Percentiles rank a stretch among this genome's conserved stretches.
These are phyloP conservation scores for Choanephora cucurbitarum DNA, from an alignment of 371 early-diverging fungal species.

Conservation along the genomic window DNA sequence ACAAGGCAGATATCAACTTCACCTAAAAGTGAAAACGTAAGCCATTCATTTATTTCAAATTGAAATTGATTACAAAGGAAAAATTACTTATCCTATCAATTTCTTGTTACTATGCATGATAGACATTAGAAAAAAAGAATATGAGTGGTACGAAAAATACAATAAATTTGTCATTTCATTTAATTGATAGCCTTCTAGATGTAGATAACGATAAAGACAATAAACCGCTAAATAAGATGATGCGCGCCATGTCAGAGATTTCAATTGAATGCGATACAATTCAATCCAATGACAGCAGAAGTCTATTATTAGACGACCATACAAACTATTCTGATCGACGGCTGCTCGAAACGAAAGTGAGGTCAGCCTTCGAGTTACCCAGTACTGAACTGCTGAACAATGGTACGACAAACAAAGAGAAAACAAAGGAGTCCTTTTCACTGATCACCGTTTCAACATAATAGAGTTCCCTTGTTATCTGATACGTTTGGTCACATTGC, in stretches of 20 bases:
- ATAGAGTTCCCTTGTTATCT: conserved; percentile 76
- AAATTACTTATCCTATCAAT: too few species aligned
- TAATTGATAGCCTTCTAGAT: too few species aligned
- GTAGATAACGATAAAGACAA: too few species aligned
- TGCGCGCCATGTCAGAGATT: conserved; percentile 28
- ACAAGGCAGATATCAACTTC: too few species aligned
- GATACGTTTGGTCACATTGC: conserved; percentile 63
- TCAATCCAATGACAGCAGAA: neutral
- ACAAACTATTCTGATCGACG: neutral
- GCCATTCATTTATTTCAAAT: too few species aligned
- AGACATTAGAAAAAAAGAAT: too few species aligned
- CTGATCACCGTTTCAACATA: conserved; percentile 2
- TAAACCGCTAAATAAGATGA: neutral
- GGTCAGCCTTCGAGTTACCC: conserved; percentile 19
- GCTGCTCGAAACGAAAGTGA: conserved; percentile 21
- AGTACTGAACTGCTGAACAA: conserved; percentile 14
- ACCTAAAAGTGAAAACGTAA: too few species aligned
- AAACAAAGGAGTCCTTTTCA: neutral
- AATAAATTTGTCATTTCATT: neutral
- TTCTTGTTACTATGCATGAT: too few species aligned
- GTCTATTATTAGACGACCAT: neutral
- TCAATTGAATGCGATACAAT: conserved; percentile 31
- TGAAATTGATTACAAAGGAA: too few species aligned
- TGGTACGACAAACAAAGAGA: conserved; percentile 11
- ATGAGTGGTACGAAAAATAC: neutral